These are phyloP conservation scores for Pyrrhoderma lamaoense DNA, from an alignment of 1,284 basidiomycete species.

Conservation along the genomic window DNA sequence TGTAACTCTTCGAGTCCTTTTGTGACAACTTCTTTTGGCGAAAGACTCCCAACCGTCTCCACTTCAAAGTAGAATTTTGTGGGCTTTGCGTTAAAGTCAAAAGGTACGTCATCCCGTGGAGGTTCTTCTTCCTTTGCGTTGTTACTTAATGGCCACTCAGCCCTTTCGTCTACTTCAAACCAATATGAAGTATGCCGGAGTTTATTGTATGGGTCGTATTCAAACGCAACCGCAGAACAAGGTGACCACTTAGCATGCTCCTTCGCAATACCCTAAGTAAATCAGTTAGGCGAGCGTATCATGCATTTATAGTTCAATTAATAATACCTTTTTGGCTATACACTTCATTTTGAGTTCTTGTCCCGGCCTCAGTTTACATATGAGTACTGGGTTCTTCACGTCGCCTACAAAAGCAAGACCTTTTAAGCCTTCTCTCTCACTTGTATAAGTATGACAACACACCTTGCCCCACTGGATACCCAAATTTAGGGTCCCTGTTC, in stretches of 20 bases:
- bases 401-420: constrained; percentile 39
- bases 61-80: constrained; percentile 87
- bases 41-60: constrained; percentile 84
- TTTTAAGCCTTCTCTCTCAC: not conserved
- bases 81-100: constrained; percentile 84
- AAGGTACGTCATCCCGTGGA: constrained; percentile 70
- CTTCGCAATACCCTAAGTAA: constrained; percentile 83
- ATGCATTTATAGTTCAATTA: constrained; percentile 1
- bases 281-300: constrained; percentile 9
- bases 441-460: constrained; percentile 23
- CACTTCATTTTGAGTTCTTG: constrained; percentile 87
- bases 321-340: constrained; percentile 85
- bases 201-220: constrained; percentile 98
- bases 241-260: constrained; percentile 99
- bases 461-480: constrained; percentile 82
- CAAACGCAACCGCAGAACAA: constrained; percentile 89
- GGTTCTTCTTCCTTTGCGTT: constrained; percentile 81
- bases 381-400: constrained; percentile 64
- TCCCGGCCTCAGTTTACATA: constrained; percentile 90
- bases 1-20: constrained; percentile 79
- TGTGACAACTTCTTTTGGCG: constrained; percentile 84
- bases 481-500: constrained; percentile 72
- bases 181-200: constrained; percentile 94
- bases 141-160: constrained; percentile 78
- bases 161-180: constrained; percentile 77